Evolutionary conservation across 2,329 filamentous ascomycete genomes (phyloP), one percentile per base, ranked within the genome.

Genomic region (Onygenales sp.): DNA sequence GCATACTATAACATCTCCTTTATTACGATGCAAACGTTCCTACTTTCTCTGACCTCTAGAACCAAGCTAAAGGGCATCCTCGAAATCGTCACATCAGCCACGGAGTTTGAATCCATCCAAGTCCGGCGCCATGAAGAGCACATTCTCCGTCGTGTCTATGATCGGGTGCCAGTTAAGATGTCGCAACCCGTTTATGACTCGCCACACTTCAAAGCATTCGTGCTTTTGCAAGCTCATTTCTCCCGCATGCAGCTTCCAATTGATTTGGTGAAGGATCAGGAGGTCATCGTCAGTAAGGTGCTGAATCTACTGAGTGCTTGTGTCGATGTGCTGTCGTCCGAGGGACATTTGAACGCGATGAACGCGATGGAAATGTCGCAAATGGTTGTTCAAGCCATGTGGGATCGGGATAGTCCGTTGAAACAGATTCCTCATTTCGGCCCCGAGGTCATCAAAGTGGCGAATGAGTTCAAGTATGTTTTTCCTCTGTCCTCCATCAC

Each of bases 1-100:
- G 90, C 93, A 1, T 97, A 98, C 78, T 98, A 98, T 79, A 97
- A 96, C 72, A 95, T 98, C 65, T 96, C 92, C 5, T 97, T 96
- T 74, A 88, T 95, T 69, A 98, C 93, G 2, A 98, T 98, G 91
- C 92, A 98, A 73, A 98, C 93, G 0, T 92, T 98, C 78, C 77
- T 98, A 50, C 78, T 98, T 53, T 98, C 93, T 11, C 79, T 98
- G 46, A 91, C 83, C 53, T 84, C 84, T 43, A 86, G 86, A 61
- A 97, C 91, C 3, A 97, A 95, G 76, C 82, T 98, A 59, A 98
- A 98, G 79, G 90, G 90, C 46, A 91, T 98, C 43, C 78, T 98
- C 53, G 93, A 98, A 71, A 97, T 98, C 63, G 85, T 97, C 56
- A 96, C 93, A 1, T 95, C 93, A 0, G 94, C 94, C 5, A 94